Evolutionary conservation across 23 red algal genomes (phyloP).

Genomic region (Chondrus crispus): DNA sequence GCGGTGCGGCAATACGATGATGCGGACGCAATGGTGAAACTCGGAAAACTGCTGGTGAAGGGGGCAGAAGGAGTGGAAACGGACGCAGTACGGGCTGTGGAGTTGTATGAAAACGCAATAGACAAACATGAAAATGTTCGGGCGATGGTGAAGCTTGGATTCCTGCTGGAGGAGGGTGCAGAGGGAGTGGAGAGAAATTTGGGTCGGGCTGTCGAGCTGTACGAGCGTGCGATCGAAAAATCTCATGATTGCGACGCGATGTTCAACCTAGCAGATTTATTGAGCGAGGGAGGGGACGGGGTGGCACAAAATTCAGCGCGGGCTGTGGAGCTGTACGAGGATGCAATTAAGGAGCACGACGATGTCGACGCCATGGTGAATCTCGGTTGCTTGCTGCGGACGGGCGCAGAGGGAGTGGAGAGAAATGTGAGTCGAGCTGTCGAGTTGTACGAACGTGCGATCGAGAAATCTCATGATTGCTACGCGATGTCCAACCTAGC

Average conservation of each 20-base stretch:
- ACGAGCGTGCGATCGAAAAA: not conserved
- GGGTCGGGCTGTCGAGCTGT: not conserved
- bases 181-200: constrained; percentile 8
- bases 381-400: not conserved
- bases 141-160: not conserved
- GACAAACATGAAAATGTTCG: not conserved
- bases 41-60: constrained; percentile 35
- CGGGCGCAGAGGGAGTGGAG: not conserved
- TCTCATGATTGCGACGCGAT: not conserved
- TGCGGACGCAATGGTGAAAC: constrained; percentile 34
- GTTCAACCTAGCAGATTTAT: not conserved
- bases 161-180: constrained; percentile 20
- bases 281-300: constrained; percentile 2
- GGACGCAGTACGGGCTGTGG: constrained; percentile 1
- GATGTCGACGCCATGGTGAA: constrained; percentile 24
- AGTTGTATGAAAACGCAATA: constrained; percentile 39
- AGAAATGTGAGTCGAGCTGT: not conserved
- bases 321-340: constrained; percentile 6
- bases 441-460: constrained; percentile 32
- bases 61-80: constrained; percentile 8
- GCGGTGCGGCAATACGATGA: constrained; percentile 3
- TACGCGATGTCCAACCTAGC: constrained; percentile 41
- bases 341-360: constrained; percentile 16
- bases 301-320: not conserved
- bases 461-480: constrained; percentile 3